phyloP scores from a whole-genome alignment of 2,329 filamentous ascomycete species.

The Plectosphaerella sp. region DNA sequence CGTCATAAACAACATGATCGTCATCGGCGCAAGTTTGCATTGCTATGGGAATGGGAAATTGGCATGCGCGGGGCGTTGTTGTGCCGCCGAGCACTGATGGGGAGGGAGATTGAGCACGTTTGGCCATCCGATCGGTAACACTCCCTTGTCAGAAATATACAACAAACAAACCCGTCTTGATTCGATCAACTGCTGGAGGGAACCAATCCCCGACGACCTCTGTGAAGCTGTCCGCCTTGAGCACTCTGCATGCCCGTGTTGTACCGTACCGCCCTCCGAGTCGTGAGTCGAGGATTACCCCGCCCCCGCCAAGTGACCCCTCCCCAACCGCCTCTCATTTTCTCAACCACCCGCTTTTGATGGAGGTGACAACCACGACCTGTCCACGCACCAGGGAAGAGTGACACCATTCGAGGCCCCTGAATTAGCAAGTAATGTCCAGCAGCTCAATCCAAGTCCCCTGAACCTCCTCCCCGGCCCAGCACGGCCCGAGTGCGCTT shows the following conservation, averaged over 20 bases:
- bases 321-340: too few relatives aligned
- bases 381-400: too few relatives aligned
- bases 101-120: not conserved
- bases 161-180: not conserved
- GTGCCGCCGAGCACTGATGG: not conserved
- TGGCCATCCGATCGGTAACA: not conserved
- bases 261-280: too few relatives aligned
- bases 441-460: too few relatives aligned
- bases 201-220: too few relatives aligned
- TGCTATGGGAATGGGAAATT: not conserved
- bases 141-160: not conserved
- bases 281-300: not conserved
- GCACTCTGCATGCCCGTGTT: too few relatives aligned
- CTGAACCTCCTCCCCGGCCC: not conserved
- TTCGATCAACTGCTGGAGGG: too few relatives aligned
- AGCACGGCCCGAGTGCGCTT: not conserved
- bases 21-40: not conserved
- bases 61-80: not conserved
- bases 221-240: too few relatives aligned
- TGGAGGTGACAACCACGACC: too few relatives aligned
- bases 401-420: too few relatives aligned
- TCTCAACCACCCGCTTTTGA: too few relatives aligned
- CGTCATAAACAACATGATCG: not conserved
- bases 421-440: too few relatives aligned
- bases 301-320: not conserved